Evolutionary conservation across 108 stramenopile species (phyloP).

Genomic region (Craspedostauros australis): DNA sequence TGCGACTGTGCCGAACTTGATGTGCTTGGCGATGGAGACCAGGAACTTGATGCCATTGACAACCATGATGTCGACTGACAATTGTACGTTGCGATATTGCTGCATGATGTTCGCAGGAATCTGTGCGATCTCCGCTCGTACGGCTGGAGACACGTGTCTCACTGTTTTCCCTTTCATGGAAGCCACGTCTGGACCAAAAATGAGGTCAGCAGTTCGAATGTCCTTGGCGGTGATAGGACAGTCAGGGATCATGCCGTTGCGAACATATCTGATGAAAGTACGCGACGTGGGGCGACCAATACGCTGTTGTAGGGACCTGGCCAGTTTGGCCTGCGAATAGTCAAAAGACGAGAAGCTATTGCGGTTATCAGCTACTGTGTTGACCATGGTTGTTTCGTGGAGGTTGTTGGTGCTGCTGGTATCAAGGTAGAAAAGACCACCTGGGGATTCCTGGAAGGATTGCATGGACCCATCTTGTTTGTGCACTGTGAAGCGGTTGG

Average conservation of each 20-base stretch:
- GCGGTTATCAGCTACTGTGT: conserved; percentile 3
- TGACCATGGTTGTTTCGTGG: not conserved
- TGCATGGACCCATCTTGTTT: conserved; percentile 1
- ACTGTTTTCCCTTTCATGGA: conserved; percentile 20
- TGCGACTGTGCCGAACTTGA: conserved; percentile 22
- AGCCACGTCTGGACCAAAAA: conserved; percentile 17
- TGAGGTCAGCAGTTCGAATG: conserved; percentile 4
- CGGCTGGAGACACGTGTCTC: not conserved
- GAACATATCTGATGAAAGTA: conserved; percentile 6
- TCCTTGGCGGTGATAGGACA: conserved; percentile 15
- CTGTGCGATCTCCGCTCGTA: not conserved
- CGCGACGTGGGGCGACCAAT: conserved; percentile 1
- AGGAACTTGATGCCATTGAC: conserved; percentile 39
- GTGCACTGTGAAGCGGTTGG: conserved; percentile 6
- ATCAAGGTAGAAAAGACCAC: too few species aligned
- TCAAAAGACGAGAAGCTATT: not conserved
- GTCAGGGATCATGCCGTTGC: conserved; percentile 27
- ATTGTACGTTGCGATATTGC: conserved; percentile 7
- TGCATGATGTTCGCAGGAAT: conserved; percentile 22
- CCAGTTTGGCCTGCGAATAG: conserved; percentile 1
- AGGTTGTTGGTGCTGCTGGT: too few species aligned
- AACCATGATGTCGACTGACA: conserved; percentile 32
- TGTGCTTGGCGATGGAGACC: conserved; percentile 13
- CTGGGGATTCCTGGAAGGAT: too few species aligned
- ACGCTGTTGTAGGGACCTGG: conserved; percentile 2